Conservation (phyloP, 805 yeast genomes). For the Wickerhamiella kurtzmanii region DNA sequence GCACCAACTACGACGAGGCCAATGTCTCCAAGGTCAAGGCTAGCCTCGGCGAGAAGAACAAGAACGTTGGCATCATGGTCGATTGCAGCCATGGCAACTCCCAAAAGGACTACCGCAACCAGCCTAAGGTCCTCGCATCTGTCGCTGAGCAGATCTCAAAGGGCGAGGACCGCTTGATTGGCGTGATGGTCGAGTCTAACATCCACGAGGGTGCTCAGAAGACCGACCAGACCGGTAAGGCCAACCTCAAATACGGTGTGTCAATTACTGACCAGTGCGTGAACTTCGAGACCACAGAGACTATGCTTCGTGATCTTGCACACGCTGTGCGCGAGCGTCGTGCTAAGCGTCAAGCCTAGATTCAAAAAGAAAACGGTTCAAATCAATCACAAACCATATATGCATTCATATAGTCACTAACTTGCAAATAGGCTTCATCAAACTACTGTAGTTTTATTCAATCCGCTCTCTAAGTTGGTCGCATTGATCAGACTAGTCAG, state of each 20-base stretch:
- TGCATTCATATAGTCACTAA: neutral
- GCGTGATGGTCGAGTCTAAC: slow-evolving; percentile 92
- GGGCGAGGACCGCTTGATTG: slow-evolving; percentile 74
- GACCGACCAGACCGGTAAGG: slow-evolving; percentile 45
- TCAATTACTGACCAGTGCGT: slow-evolving; percentile 97
- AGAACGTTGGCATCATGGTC: slow-evolving; percentile 50
- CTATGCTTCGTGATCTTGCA: slow-evolving; percentile 65
- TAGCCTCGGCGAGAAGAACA: slow-evolving; percentile 38
- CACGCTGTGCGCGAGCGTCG: slow-evolving; percentile 68
- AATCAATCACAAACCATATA: neutral
- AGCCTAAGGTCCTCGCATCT: slow-evolving; percentile 75
- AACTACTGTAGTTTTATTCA: neutral
- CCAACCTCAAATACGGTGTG: slow-evolving; percentile 75
- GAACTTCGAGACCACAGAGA: slow-evolving; percentile 76
- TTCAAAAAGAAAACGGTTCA: too few species aligned
- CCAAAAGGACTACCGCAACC: slow-evolving; percentile 83
- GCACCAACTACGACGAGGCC: slow-evolving; percentile 79
- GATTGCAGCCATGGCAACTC: slow-evolving; percentile 99
- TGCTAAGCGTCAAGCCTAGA: neutral
- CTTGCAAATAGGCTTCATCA: neutral
- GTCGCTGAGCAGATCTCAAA: slow-evolving; percentile 70
- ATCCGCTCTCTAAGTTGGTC: neutral
- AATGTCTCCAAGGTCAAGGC: slow-evolving; percentile 65
- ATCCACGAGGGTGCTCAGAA: slow-evolving; percentile 84
- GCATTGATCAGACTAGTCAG: neutral